phyloP scores from a whole-genome alignment of 768 basidiomycete species.

The Crassisporium funariophilum region DNA sequence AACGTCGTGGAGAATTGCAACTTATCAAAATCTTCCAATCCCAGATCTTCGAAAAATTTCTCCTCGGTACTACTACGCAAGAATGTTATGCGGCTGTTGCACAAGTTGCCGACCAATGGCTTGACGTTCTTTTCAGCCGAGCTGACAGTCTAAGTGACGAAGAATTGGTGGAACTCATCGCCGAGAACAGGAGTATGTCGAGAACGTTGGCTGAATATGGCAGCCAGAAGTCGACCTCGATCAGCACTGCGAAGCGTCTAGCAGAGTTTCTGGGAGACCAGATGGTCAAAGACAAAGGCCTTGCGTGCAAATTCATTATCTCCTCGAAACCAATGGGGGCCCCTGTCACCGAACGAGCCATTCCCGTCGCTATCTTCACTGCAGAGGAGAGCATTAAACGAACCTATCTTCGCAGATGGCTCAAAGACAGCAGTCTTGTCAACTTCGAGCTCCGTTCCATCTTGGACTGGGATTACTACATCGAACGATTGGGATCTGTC shows the following conservation, averaged over 20 bases:
- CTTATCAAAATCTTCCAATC: constrained; percentile 99
- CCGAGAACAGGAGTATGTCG: constrained; percentile 98
- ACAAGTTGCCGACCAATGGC: constrained; percentile 92
- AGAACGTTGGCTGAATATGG: constrained; percentile 96
- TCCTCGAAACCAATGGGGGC: constrained; percentile 91
- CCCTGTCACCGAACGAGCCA: constrained; percentile 94
- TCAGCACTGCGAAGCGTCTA: constrained; percentile 91
- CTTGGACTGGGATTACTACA: constrained; percentile 98
- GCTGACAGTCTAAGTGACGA: constrained; percentile 87
- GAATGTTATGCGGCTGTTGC: constrained; percentile 97
- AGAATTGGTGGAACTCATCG: constrained; percentile 96
- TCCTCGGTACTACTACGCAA: constrained; percentile 89
- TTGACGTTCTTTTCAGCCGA: constrained; percentile 89
- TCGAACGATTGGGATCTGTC: constrained; percentile 95
- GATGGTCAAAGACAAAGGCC: constrained; percentile 99
- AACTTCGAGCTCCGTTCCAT: constrained; percentile 93
- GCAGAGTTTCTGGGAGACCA: constrained; percentile 97
- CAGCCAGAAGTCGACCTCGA: constrained; percentile 96
- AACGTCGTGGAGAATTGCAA: constrained; percentile 95
- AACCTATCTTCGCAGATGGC: constrained; percentile 91
- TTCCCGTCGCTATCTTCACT: constrained; percentile 97
- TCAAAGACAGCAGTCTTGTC: constrained; percentile 86
- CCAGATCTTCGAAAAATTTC: constrained; percentile 96
- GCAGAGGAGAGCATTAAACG: constrained; percentile 91
- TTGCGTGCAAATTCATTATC: constrained; percentile 99